Evolutionary conservation across 495 filamentous ascomycete species (phyloP).

Genomic region (Penicillium soppii): DNA sequence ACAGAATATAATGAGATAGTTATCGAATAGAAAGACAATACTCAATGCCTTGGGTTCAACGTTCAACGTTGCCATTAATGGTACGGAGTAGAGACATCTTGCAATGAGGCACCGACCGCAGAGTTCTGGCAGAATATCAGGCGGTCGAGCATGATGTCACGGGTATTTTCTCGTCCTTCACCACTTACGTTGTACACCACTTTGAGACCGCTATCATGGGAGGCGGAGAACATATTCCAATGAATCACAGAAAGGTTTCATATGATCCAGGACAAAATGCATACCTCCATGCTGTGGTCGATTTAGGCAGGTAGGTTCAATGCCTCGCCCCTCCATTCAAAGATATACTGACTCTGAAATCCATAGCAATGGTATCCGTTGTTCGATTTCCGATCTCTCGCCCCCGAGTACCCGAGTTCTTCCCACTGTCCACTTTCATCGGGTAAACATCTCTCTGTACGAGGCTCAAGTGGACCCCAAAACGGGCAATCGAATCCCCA

Average conservation of each 20-base stretch:
- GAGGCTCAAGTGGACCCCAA: slow-evolving; percentile 65
- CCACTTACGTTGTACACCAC: neutral
- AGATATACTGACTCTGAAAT: neutral
- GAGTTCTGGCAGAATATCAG: neutral
- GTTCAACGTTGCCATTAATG: no score
- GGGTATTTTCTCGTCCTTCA: neutral
- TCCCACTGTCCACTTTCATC: slow-evolving; percentile 73
- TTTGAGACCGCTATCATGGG: slow-evolving; percentile 12
- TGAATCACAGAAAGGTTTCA: neutral
- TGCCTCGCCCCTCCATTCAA: neutral
- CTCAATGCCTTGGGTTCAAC: no score
- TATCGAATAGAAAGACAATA: no score
- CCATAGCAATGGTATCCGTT: slow-evolving; percentile 87
- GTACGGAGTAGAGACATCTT: no score
- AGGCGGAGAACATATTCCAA: slow-evolving; percentile 11
- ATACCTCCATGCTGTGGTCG: slow-evolving; percentile 27
- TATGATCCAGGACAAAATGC: slow-evolving; percentile 6
- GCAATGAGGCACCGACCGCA: no score
- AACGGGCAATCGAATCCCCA: slow-evolving; percentile 47
- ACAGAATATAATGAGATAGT: no score
- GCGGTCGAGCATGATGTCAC: slow-evolving; percentile 11
- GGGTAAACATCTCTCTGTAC: slow-evolving; percentile 83
- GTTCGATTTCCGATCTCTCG: slow-evolving; percentile 80
- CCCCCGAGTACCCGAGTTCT: slow-evolving; percentile 69
- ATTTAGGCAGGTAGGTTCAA: slow-evolving; percentile 30